Base-by-base conservation (phyloP, 371 early-diverging fungal genomes). In the Rhizomucor miehei region DNA sequence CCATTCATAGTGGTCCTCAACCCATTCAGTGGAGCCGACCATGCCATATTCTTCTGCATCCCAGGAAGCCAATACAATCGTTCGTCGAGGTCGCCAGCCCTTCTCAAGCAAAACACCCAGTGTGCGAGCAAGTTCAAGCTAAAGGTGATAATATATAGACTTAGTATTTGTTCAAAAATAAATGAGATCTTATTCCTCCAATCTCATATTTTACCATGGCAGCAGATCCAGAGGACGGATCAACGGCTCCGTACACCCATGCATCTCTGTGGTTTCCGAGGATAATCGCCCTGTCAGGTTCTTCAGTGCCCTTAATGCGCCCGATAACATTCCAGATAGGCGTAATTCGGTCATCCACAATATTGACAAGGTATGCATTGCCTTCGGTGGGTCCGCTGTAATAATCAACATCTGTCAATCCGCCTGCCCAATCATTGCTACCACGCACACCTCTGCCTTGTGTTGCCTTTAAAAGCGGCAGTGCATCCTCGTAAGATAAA, bases 281-380 rank as follows among this genome's bases (percentile, higher is more conserved):
- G 16, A 88, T 67, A 23, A 87, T 69, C 0, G 74, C 73, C 5
- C 70, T 71, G 24, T 85, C 82, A 1, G 81, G 68, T 38, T 85
- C 82, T 45, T 74, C 74, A 24, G 63, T 55, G 13, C 88, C 88
- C 36, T 70, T 38, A 52, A 88, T 85, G 13, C 65, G 75, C 1
- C 71, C 80, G 17, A 88, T 67, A 20, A 88, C 87, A 52, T 88
- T 83, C 80, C 82, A 84, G 45, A 88, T 77, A 20, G 87, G 79
- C 14, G 67, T 73, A 17, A 74, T 73, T 20, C 75, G 69, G 62
- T 73, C 69, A 6, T 81, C 77, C 12, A 80, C 71, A 19, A 65
- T 48, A 52, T 85, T 84, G 14, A 82, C 69, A 3, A 88, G 69
- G 16, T 81, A 65, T 35, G 74, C 79, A 16, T 54, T 47, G 10